These are phyloP conservation scores for Clonostachys rhizophaga DNA, from an alignment of 2,329 filamentous ascomycete genomes.

Conservation along the genomic window DNA sequence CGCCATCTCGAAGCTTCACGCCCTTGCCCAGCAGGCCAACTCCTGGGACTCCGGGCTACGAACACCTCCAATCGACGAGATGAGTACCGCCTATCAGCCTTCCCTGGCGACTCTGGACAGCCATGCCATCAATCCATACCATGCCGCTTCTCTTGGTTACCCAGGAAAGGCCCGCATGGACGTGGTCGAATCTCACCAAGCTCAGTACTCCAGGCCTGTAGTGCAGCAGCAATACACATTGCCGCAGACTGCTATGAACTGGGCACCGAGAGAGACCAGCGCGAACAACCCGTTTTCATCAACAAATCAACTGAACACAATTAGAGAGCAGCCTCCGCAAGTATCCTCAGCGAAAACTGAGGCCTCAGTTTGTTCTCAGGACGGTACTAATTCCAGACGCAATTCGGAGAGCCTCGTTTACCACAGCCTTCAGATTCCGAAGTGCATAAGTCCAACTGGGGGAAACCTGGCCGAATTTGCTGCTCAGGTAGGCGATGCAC, in stretches of 20 bases:
- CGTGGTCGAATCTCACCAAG: slow-evolving; percentile 23
- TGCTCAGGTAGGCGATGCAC: slow-evolving; percentile 58
- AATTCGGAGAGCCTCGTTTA: slow-evolving; percentile 42
- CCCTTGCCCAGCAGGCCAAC: slow-evolving; percentile 9
- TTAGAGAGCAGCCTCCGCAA: too few relatives aligned
- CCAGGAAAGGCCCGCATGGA: slow-evolving; percentile 19
- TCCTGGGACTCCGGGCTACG: slow-evolving; percentile 31
- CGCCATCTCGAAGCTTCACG: slow-evolving; percentile 13
- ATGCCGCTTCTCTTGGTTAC: slow-evolving; percentile 21
- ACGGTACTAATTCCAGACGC: slow-evolving; percentile 17
- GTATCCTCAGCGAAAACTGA: too few relatives aligned
- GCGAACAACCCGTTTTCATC: background rate
- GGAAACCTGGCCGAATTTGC: slow-evolving; percentile 80
- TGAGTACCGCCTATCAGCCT: slow-evolving; percentile 48
- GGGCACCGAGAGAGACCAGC: too few relatives aligned
- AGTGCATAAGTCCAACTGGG: slow-evolving; percentile 69
- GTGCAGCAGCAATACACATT: slow-evolving; percentile 12
- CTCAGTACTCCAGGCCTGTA: slow-evolving; percentile 23
- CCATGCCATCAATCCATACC: slow-evolving; percentile 36
- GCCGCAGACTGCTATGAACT: too few relatives aligned
- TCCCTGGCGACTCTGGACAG: slow-evolving; percentile 40
- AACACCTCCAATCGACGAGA: slow-evolving; percentile 46
- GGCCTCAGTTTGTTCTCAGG: background rate
- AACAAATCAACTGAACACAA: background rate
- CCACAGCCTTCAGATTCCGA: slow-evolving; percentile 66